These are phyloP conservation scores for Lignosus rhinocerotis DNA, from an alignment of 1,284 basidiomycete genomes.

Conservation along the genomic window DNA sequence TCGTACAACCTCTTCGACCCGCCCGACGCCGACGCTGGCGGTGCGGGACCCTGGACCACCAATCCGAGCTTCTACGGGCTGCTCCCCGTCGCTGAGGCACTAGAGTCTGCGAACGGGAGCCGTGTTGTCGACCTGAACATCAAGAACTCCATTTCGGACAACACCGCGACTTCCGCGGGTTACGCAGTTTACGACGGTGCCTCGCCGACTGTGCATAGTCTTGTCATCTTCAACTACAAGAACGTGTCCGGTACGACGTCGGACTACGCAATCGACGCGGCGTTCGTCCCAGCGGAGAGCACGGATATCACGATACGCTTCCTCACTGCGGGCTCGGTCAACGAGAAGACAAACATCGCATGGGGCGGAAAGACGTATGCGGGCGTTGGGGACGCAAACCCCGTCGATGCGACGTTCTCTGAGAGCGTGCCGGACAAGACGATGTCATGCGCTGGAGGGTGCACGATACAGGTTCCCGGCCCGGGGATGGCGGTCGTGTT, in stretches of 20 bases:
- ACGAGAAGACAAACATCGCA: slow-evolving; percentile 56
- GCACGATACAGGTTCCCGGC: slow-evolving; percentile 43
- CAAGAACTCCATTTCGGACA: slow-evolving; percentile 40
- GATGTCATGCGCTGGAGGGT: slow-evolving; percentile 38
- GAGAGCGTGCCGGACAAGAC: slow-evolving; percentile 24
- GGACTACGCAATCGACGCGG: slow-evolving; percentile 38
- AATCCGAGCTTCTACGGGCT: slow-evolving; percentile 59
- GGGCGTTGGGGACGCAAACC: slow-evolving; percentile 38
- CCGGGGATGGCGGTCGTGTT: slow-evolving; percentile 49
- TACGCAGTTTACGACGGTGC: slow-evolving; percentile 60
- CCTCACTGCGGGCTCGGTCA: slow-evolving; percentile 44
- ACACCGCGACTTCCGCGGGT: slow-evolving; percentile 42
- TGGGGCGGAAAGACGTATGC: slow-evolving; percentile 52
- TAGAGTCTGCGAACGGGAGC: slow-evolving; percentile 44
- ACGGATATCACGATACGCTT: slow-evolving; percentile 43
- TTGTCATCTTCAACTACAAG: slow-evolving; percentile 64
- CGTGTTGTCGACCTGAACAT: slow-evolving; percentile 55
- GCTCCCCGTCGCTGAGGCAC: slow-evolving; percentile 55
- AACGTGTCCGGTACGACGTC: slow-evolving; percentile 36
- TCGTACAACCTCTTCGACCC: slow-evolving; percentile 53
- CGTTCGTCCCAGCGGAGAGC: slow-evolving; percentile 20
- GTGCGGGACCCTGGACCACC: slow-evolving; percentile 47
- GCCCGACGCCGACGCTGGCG: slow-evolving; percentile 36
- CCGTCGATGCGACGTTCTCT: slow-evolving; percentile 32
- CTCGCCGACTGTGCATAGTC: slow-evolving; percentile 39